phyloP scores from a whole-genome alignment of 345 rosid genomes.

The Chamaenerion angustifolium region DNA sequence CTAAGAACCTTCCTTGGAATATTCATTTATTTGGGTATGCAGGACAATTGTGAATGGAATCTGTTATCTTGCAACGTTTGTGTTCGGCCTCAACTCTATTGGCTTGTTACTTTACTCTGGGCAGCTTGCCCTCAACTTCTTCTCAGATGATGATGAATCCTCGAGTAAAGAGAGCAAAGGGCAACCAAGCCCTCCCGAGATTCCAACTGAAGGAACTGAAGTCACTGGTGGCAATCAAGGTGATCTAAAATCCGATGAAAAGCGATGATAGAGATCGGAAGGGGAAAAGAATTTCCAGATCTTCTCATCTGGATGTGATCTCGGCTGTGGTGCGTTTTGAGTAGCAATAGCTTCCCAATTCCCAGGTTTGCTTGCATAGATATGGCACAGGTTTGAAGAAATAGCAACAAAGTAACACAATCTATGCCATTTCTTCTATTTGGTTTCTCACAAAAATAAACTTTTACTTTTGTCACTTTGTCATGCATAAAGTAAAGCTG shows the following conservation, averaged over 20 bases:
- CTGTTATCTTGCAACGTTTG: slow-evolving; percentile 91
- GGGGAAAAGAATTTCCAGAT: no score
- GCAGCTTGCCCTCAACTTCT: slow-evolving; percentile 52
- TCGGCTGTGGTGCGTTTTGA: no score
- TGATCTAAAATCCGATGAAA: slow-evolving; percentile 36
- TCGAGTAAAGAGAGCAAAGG: slow-evolving; percentile 13
- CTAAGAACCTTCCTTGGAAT: not conserved
- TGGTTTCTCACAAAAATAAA: no score
- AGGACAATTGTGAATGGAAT: slow-evolving; percentile 81
- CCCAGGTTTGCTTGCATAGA: no score
- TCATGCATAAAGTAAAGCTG: no score
- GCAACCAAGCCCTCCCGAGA: slow-evolving; percentile 15
- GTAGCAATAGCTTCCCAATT: no score
- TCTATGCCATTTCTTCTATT: no score
- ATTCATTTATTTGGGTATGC: slow-evolving; percentile 9
- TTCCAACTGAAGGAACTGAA: slow-evolving; percentile 15
- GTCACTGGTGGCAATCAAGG: slow-evolving; percentile 21
- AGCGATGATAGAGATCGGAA: slow-evolving; percentile 1
- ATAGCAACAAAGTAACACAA: no score
- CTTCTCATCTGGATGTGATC: not conserved
- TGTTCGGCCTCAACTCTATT: slow-evolving; percentile 65
- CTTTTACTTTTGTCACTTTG: no score
- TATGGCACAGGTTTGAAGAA: no score
- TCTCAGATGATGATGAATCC: slow-evolving; percentile 33
- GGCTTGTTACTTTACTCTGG: slow-evolving; percentile 72